A percentile compares a stretch with the other conserved stretches of the same genome.
These are phyloP conservation scores for Paracamarosporium sp. DNA, from an alignment of 2,329 filamentous ascomycete species.

Conservation along the genomic window DNA sequence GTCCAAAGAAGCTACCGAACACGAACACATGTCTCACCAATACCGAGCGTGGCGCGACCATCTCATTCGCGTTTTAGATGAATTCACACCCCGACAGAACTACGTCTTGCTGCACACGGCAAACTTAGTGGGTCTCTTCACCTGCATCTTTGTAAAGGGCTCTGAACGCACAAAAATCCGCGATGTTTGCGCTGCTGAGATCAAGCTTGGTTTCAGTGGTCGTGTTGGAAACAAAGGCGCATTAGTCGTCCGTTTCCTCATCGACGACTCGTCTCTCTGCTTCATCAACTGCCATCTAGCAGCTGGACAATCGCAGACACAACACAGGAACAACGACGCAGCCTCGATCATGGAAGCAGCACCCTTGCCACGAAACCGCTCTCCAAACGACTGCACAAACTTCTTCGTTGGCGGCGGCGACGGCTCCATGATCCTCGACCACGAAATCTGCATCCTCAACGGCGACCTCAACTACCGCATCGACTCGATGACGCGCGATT, in stretches of 20 bases:
- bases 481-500: conserved; percentile 93
- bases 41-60: conserved; percentile 97
- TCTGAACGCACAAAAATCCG: conserved; percentile 77
- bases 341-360: conserved; percentile 84
- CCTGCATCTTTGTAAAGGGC: conserved; percentile 91
- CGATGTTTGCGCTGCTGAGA: conserved; percentile 78
- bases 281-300: conserved; percentile 98
- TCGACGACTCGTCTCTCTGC: conserved; percentile 94
- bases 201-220: conserved; percentile 96
- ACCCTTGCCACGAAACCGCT: conserved; percentile 75
- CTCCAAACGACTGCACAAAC: conserved; percentile 71
- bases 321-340: conserved; percentile 89
- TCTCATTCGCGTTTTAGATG: conserved; percentile 80
- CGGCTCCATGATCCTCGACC: conserved; percentile 91
- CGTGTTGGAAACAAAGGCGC: conserved; percentile 97
- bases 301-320: conserved; percentile 89
- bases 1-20: conserved; percentile 82
- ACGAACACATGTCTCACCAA: conserved; percentile 93
- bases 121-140: conserved; percentile 92
- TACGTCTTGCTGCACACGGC: conserved; percentile 90
- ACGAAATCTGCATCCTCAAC: conserved; percentile 96
- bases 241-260: conserved; percentile 85
- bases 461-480: conserved; percentile 98
- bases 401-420: conserved; percentile 92
- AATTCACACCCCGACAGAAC: conserved; percentile 77